Base-by-base conservation (phyloP, 495 filamentous ascomycete species). In the Hypoxylon cercidicola region DNA sequence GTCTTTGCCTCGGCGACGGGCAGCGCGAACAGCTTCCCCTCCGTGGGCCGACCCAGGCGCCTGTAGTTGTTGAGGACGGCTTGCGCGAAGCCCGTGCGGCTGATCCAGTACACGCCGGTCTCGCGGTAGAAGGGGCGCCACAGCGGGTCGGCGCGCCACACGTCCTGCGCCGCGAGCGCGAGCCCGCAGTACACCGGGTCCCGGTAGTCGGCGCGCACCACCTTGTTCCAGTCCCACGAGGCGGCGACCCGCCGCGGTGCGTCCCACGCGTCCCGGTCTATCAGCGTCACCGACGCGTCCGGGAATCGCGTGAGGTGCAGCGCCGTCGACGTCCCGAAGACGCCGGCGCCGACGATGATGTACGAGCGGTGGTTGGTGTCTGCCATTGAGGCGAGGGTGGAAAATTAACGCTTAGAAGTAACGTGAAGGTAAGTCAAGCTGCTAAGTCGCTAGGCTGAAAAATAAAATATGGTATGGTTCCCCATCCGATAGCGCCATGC, bases 201-300 rank as follows among this genome's bases (percentile, higher is more conserved):
- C 32, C 77, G 73, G 72, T 90, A 91, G 68, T 90, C 88, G 54
- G 87, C 81, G 66, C 88, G 86, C 16, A 90, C 73, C 13, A 89
- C 84, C 64, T 89, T 89, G 68, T 89, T 89, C 78, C 84, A 85
- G 73, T 90, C 88, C 78, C 83, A 84, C 1, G 87, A 88, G 20
- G 88, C 87, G 18, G 84, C 86, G 32, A 64, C 76, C 67, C 60
- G 80, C 66, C 40, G 73, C 59, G 58, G 74, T 1, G 72, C 71
- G 11, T 68, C 69, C 55, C 80, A 81, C 48, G 76, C 69, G 72
- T 83, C 69, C 10, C 87, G 80, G 69, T 90, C 87, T 47, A 90
- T 66, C 2, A 90, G 75, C 0, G 78, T 84, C n/a, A 89, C 72
- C 2, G 74, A 75, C 1, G 83, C 78, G 63, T 75, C 62, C 23